Percentiles rank a stretch among this genome's conserved stretches.
Evolutionary conservation across 2,329 filamentous ascomycete genomes (phyloP).

Genomic region (Diaporthe caulivora): DNA sequence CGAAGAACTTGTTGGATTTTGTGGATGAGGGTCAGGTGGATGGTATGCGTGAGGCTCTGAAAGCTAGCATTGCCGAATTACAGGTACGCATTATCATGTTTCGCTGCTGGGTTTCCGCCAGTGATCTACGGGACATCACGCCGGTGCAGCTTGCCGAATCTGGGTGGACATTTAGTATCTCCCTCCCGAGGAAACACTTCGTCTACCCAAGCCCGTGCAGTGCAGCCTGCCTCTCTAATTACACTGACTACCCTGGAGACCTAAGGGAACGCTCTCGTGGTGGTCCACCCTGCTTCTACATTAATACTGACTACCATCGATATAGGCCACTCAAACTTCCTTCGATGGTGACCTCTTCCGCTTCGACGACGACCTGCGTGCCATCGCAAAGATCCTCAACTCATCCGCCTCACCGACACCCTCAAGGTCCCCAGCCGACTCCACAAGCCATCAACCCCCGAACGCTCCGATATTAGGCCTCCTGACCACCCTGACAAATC

Average conservation of each 20-base stretch:
- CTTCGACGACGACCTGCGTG: constrained; percentile 81
- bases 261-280: no score
- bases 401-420: constrained; percentile 52
- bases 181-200: no score
- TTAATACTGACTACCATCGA: not conserved
- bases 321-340: constrained; percentile 71
- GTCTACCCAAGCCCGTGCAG: no score
- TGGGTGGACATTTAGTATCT: no score
- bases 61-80: constrained; percentile 77
- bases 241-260: no score
- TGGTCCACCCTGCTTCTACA: not conserved
- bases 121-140: no score
- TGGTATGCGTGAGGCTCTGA: constrained; percentile 73
- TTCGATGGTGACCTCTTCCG: constrained; percentile 82
- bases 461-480: constrained; percentile 60
- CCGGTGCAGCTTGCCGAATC: no score
- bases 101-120: no score
- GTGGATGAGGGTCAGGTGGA: constrained; percentile 80
- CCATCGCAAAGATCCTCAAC: constrained; percentile 69
- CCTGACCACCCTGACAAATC: constrained; percentile 74
- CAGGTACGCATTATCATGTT: constrained; percentile 60
- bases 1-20: constrained; percentile 79
- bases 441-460: constrained; percentile 48
- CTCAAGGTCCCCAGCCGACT: constrained; percentile 49
- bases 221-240: no score